These are phyloP conservation scores for Lyophyllum atratum DNA, from an alignment of 768 basidiomycete species.

Conservation along the genomic window DNA sequence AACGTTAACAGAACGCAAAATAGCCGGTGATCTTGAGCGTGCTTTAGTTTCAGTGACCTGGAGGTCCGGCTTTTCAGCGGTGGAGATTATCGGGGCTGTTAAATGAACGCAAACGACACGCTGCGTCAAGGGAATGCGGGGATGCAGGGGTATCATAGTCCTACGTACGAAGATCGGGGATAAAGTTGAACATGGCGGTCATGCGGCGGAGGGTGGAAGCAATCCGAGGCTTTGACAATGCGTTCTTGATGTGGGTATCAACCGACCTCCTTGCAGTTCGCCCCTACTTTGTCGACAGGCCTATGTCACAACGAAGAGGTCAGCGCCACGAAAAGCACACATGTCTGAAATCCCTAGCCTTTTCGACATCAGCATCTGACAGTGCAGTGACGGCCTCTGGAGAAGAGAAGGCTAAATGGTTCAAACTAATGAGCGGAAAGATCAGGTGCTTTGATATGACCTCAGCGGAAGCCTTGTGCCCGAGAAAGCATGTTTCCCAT, in stretches of 20 bases:
- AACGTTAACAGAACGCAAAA: slow-evolving; percentile 10
- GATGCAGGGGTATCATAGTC: neutral
- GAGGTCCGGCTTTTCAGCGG: slow-evolving; percentile 47
- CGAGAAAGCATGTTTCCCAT: slow-evolving; percentile 74
- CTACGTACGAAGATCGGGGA: slow-evolving; percentile 63
- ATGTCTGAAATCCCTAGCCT: slow-evolving; percentile 41
- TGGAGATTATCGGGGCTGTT: slow-evolving; percentile 54
- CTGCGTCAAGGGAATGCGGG: slow-evolving; percentile 10
- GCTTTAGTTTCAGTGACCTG: slow-evolving; percentile 18
- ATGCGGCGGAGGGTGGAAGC: slow-evolving; percentile 70
- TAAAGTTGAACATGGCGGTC: slow-evolving; percentile 72
- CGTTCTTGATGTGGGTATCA: slow-evolving; percentile 74
- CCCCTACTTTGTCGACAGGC: slow-evolving; percentile 69
- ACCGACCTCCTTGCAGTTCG: slow-evolving; percentile 66
- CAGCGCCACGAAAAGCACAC: slow-evolving; percentile 8
- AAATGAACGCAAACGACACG: slow-evolving; percentile 13
- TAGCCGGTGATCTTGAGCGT: slow-evolving; percentile 15
- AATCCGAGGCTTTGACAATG: slow-evolving; percentile 66
- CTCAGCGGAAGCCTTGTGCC: slow-evolving; percentile 66
- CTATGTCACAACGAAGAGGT: slow-evolving; percentile 34
- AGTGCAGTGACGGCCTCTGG: slow-evolving; percentile 57
- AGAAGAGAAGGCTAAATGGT: slow-evolving; percentile 67
- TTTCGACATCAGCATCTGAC: slow-evolving; percentile 61
- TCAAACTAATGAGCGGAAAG: slow-evolving; percentile 71
- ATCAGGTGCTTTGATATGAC: slow-evolving; percentile 79